A percentile compares a stretch with the other conserved stretches of the same genome.
phyloP scores from a whole-genome alignment of 352 stramenopile genomes.

The Globisporangium abappressorium region DNA sequence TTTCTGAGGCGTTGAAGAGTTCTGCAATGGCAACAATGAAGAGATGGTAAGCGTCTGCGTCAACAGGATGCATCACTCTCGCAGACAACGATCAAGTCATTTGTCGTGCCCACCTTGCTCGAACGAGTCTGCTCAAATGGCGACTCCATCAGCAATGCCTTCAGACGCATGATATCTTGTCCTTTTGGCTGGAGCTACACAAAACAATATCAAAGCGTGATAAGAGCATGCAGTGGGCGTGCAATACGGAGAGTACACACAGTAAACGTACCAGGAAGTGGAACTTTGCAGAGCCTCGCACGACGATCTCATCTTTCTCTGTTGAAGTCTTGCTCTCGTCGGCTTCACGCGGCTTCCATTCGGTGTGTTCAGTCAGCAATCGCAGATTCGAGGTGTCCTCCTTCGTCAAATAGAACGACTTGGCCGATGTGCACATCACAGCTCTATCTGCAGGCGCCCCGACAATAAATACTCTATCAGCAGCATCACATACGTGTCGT shows the following conservation, averaged over 20 bases:
- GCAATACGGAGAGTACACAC: not conserved
- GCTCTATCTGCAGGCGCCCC: conserved; percentile 48
- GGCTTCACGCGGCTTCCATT: conserved; percentile 41
- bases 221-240: not conserved
- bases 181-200: conserved; percentile 63
- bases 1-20: conserved; percentile 25
- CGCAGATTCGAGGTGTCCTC: conserved; percentile 83
- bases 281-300: conserved; percentile 52
- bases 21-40: not conserved
- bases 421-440: conserved; percentile 65
- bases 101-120: conserved; percentile 8
- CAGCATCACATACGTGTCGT: not conserved
- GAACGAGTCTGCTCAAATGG: conserved; percentile 43
- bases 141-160: conserved; percentile 59
- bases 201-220: not conserved
- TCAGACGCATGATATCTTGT: conserved; percentile 51
- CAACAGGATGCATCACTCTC: not conserved
- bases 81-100: not conserved
- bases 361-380: conserved; percentile 54
- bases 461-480: conserved; percentile 60
- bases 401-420: conserved; percentile 73
- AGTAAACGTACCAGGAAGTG: conserved; percentile 57
- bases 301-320: conserved; percentile 30
- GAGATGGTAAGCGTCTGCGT: not conserved
- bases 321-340: conserved; percentile 7